phyloP scores from a whole-genome alignment of 139 green algal genomes.

The Monoraphidium neglectum region DNA sequence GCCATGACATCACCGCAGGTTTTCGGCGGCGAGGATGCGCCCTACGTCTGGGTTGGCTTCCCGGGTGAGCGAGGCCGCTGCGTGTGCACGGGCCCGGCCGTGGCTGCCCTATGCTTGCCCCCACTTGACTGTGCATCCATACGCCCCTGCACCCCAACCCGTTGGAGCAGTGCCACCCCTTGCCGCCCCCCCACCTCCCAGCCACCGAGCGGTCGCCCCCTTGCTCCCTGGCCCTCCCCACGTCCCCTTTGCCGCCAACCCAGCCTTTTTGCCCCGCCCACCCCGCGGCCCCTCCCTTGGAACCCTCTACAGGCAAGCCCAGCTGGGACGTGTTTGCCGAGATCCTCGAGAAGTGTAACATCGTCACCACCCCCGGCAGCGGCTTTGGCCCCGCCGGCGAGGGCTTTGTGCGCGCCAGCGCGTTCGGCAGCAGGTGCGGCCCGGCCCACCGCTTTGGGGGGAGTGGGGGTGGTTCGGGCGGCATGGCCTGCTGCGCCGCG shows the following conservation, averaged over 20 bases:
- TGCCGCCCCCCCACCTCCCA: too few relatives aligned
- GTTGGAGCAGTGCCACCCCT: too few relatives aligned
- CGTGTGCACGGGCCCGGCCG: too few relatives aligned
- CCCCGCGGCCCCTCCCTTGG: too few relatives aligned
- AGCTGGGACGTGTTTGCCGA: slow-evolving; percentile 98
- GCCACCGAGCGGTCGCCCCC: too few relatives aligned
- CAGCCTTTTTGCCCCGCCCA: too few relatives aligned
- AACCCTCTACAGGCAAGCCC: slow-evolving; percentile 51
- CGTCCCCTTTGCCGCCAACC: too few relatives aligned
- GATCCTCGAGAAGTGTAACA: slow-evolving; percentile 94
- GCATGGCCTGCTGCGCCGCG: background rate
- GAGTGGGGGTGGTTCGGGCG: background rate
- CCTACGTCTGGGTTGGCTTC: slow-evolving; percentile 99
- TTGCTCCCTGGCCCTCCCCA: too few relatives aligned
- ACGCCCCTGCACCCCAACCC: too few relatives aligned
- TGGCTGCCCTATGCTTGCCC: too few relatives aligned
- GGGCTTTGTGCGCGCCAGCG: slow-evolving; percentile 94
- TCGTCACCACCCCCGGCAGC: slow-evolving; percentile 96
- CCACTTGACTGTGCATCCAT: too few relatives aligned
- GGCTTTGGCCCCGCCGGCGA: slow-evolving; percentile 96
- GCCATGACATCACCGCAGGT: background rate
- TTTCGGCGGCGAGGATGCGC: slow-evolving; percentile 87
- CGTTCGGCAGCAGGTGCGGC: slow-evolving; percentile 80
- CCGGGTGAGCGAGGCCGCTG: slow-evolving; percentile 52
- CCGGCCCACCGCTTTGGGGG: background rate